Conservation (phyloP, 257 asterid genomes). For the Jacaranda copaia region DNA sequence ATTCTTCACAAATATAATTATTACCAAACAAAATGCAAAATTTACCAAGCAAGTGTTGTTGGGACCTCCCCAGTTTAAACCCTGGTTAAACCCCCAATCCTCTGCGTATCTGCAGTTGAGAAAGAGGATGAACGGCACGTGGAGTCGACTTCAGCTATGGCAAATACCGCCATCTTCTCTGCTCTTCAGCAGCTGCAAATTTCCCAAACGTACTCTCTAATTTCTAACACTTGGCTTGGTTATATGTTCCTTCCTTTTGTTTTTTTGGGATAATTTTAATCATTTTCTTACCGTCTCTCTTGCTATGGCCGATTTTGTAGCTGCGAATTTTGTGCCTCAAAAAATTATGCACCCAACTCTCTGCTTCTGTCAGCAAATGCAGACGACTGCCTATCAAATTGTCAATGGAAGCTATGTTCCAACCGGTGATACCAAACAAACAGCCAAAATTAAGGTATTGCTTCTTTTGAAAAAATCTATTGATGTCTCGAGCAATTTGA, state of each 20-base stretch:
- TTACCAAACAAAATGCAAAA: too few species aligned
- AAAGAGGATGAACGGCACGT: conserved; percentile 57
- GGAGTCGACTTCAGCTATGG: conserved; percentile 62
- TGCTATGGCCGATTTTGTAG: conserved; percentile 44
- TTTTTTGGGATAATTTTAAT: background rate
- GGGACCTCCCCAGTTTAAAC: background rate
- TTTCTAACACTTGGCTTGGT: background rate
- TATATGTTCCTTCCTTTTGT: background rate
- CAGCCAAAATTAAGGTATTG: conserved; percentile 47
- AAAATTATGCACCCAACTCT: conserved; percentile 41
- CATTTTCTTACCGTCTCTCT: background rate
- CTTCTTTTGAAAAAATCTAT: background rate
- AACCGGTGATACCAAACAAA: conserved; percentile 47
- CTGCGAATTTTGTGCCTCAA: conserved; percentile 51
- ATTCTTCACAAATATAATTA: too few species aligned
- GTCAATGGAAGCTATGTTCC: conserved; percentile 83
- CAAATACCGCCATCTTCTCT: conserved; percentile 55
- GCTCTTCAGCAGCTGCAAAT: conserved; percentile 46
- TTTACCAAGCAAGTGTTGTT: too few species aligned
- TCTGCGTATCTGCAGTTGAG: background rate
- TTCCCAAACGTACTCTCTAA: conserved; percentile 47
- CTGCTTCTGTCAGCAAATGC: conserved; percentile 73
- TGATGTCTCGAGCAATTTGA: background rate
- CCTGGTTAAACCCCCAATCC: background rate
- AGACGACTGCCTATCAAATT: conserved; percentile 69